These are phyloP conservation scores for Rasamsonia emersonii DNA, from an alignment of 2,329 filamentous ascomycete species.

Conservation along the genomic window DNA sequence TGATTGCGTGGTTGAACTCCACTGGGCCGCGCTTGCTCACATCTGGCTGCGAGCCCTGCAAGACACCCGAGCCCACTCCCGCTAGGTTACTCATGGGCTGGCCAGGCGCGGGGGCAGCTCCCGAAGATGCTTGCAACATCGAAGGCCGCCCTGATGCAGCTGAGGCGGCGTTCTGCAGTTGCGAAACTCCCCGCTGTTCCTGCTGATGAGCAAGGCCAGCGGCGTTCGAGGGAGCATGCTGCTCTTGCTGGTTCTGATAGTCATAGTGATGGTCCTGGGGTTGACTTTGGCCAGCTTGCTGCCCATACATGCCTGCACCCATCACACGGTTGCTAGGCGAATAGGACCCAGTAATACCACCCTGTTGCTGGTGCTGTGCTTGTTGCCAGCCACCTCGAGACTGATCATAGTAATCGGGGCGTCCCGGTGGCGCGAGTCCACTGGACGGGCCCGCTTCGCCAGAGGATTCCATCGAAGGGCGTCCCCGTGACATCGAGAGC, in stretches of 20 bases:
- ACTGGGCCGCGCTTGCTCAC: slow-evolving; percentile 86
- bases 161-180: slow-evolving; percentile 56
- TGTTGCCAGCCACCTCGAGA: slow-evolving; percentile 33
- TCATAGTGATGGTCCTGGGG: slow-evolving; percentile 36
- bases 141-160: slow-evolving; percentile 37
- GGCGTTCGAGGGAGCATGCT: slow-evolving; percentile 38
- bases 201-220: slow-evolving; percentile 49
- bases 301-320: slow-evolving; percentile 26
- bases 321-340: slow-evolving; percentile 33
- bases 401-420: slow-evolving; percentile 34
- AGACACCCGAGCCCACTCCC: slow-evolving; percentile 51
- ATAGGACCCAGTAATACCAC: slow-evolving; percentile 26
- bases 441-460: slow-evolving; percentile 23
- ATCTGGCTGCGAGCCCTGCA: slow-evolving; percentile 43
- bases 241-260: slow-evolving; percentile 35
- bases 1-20: slow-evolving; percentile 98
- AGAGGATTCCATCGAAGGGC: slow-evolving; percentile 26
- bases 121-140: slow-evolving; percentile 40
- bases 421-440: slow-evolving; percentile 22
- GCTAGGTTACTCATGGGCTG: slow-evolving; percentile 53
- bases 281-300: slow-evolving; percentile 27
- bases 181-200: slow-evolving; percentile 57
- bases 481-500: slow-evolving; percentile 58
- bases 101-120: slow-evolving; percentile 35
- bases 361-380: slow-evolving; percentile 21